A percentile compares a stretch with the other conserved stretches of the same genome.
Evolutionary conservation across 2,329 filamentous ascomycete species (phyloP).

Genomic region (Sodiomyces alkalinus): DNA sequence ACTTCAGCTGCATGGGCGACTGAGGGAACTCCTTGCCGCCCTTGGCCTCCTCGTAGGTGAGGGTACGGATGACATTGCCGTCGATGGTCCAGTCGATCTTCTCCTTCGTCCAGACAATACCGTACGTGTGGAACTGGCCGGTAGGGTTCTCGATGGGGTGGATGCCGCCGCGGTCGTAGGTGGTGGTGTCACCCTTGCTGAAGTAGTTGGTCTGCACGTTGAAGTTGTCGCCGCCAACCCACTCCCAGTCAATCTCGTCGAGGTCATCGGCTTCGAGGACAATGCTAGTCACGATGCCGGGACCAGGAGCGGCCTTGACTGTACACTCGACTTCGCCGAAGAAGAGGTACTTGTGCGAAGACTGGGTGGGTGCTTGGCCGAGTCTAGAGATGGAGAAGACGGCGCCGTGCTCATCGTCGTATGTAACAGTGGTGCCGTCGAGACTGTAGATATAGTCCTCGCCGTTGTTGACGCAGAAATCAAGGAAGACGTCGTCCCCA

Average conservation of each 20-base stretch:
- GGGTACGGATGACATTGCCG: conserved; percentile 42
- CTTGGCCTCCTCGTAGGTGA: conserved; percentile 47
- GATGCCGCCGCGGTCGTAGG: conserved; percentile 54
- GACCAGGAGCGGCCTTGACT: conserved; percentile 64
- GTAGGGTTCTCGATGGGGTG: conserved; percentile 39
- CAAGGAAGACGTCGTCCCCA: conserved; percentile 45
- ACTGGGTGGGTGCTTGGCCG: conserved; percentile 56
- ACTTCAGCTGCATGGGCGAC: conserved; percentile 56
- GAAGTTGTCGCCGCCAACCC: conserved; percentile 59
- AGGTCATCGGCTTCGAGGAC: conserved; percentile 83
- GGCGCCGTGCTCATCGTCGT: conserved; percentile 31
- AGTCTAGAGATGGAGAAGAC: conserved; percentile 53
- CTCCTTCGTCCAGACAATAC: conserved; percentile 52
- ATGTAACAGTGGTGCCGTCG: conserved; percentile 31
- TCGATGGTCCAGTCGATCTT: conserved; percentile 51
- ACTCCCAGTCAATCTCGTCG: conserved; percentile 96
- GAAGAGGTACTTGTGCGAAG: conserved; percentile 82
- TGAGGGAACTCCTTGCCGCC: conserved; percentile 49
- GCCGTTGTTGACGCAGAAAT: conserved; percentile 61
- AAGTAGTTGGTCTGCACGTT: conserved; percentile 84
- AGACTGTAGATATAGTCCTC: conserved; percentile 38
- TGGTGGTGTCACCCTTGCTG: conserved; percentile 56
- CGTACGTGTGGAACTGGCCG: conserved; percentile 48
- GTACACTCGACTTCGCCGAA: conserved; percentile 76
- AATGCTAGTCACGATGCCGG: conserved; percentile 76